Base-by-base conservation (phyloP, 192 early-diverging fungal species). In the Cetraspora pellucida region DNA sequence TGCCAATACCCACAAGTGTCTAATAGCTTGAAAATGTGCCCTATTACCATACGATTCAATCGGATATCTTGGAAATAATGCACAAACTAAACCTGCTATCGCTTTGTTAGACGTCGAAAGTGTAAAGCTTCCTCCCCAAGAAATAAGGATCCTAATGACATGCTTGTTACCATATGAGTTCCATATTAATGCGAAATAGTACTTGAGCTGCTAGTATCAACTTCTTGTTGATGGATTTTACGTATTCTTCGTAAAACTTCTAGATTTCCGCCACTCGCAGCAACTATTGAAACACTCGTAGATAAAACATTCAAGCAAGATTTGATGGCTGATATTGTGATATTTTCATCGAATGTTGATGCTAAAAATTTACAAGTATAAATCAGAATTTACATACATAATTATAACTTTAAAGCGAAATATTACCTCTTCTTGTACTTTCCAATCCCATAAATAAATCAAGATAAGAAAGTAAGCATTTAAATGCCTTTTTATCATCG, bases 1-100 rank as follows among this genome's bases (percentile, higher is more conserved):
- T 9, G 93, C 93, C 31, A 96, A 74, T 11, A 87, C 89, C 95
- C 95, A 96, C 47, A 96, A 72, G 80, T 95, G 92, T 37, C 95
- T 81, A 60, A 94, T 84, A 5, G 87, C 89, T 81, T 95, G 93
- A 17, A 93, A 55, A 75, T 94, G 91, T 2, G 80, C 81, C 14
- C 83, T 79, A 66, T 94, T 92, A 78, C 92, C 90, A 11, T 75
- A 74, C 6, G 85, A 76, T 3, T 78, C 75, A 21, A 75, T 79
- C 0, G 93, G 91, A 23, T 85, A 91, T 30, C 86, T 80, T 28
- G 93, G 93, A 75, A 87, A 95, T 16, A 94, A 81, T 1, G 91
- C 78, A 65, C 90, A 91, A 3, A 94, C 72, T 1, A 95, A 81
- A 1, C 83, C 87, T 3, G 91, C 95, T 14, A 93, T 85, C 7